Conservation (phyloP, 768 basidiomycete species). For the Neoboletus subvelutipes region DNA sequence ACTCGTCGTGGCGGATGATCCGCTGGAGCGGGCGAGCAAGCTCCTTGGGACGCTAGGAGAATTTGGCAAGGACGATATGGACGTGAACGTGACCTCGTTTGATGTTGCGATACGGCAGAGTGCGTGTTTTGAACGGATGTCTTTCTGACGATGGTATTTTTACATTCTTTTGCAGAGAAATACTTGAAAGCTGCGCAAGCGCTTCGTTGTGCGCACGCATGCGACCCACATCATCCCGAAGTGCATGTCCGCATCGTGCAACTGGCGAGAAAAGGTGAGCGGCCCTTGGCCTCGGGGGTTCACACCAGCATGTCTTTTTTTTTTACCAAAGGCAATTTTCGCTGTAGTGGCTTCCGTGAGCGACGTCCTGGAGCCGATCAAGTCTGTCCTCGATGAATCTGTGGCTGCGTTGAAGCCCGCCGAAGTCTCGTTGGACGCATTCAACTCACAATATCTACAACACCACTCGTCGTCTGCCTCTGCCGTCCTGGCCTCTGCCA, state of each 20-base stretch:
- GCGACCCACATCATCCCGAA: conserved; percentile 60
- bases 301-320: too few relatives aligned
- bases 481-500: conserved; percentile 64
- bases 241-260: conserved; percentile 72
- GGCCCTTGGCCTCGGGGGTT: not conserved
- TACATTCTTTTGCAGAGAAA: conserved; percentile 53
- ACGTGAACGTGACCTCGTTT: conserved; percentile 72
- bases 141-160: not conserved
- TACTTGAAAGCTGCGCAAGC: conserved; percentile 76
- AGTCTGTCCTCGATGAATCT: conserved; percentile 47
- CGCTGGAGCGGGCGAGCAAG: conserved; percentile 74
- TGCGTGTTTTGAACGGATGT: conserved; percentile 37
- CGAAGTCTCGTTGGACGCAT: conserved; percentile 58
- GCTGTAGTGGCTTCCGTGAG: conserved; percentile 45
- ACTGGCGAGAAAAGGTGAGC: conserved; percentile 54
- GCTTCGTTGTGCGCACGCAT: conserved; percentile 51
- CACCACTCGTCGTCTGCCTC: conserved; percentile 47
- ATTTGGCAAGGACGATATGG: conserved; percentile 51
- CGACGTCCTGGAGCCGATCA: conserved; percentile 47
- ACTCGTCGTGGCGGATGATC: conserved; percentile 58
- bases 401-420: conserved; percentile 54
- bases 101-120: conserved; percentile 83
- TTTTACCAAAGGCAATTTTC: not conserved
- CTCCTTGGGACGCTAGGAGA: conserved; percentile 61
- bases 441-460: conserved; percentile 78